Base-by-base conservation (phyloP, 1,284 basidiomycete species). In the Irpex sp. region DNA sequence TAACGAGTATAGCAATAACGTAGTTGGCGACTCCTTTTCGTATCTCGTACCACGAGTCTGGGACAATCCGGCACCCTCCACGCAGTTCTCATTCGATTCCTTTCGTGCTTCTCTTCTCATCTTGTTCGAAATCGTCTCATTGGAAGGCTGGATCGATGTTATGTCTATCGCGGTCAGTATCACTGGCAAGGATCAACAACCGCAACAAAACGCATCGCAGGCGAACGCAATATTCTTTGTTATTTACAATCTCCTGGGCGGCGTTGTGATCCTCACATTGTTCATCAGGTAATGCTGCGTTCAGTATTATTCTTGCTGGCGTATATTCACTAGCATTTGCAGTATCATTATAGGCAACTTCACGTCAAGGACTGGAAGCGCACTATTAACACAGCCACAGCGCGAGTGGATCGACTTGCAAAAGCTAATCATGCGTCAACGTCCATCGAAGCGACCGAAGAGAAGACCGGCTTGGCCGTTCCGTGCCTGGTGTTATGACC, bases 261-360 rank as follows among this genome's bases (percentile, higher is more conserved):
- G 88, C 3, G 90, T 96, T 34, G 91, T 98, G 58, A 95, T 96
- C 70, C 80, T 94, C 68, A 94, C 94, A 1, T 82, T 96, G 47
- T 96, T 96, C 76, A 85, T 96, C 75, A 93, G 90, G 93, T 93
- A 60, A 61, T 17, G 17, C 17, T 48, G 57, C 4, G 1, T 4
- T 52, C 55, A 36, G 21, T 49, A 17, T 34, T 31, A 36, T 60
- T 37, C 36, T 7, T 13, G 3, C 19, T 15, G 34, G 21, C 48
- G 57, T n/a, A 17, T 3, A 13, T n/a, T 40, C 38, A 21, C 15
- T 36, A 11, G n/a, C 13, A 26, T 36, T 38, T 52, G 40, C 15
- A 91, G 93, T 79, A 95, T 98, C 74, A 97, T 98, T 76, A 98
- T 98, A 72, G 91, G 92, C 61, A 97, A 97, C 76, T 98, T 98